A percentile compares a stretch with the other conserved stretches of the same genome.
phyloP scores from a whole-genome alignment of 345 rosid species.

The Abelmoschus esculentus region DNA sequence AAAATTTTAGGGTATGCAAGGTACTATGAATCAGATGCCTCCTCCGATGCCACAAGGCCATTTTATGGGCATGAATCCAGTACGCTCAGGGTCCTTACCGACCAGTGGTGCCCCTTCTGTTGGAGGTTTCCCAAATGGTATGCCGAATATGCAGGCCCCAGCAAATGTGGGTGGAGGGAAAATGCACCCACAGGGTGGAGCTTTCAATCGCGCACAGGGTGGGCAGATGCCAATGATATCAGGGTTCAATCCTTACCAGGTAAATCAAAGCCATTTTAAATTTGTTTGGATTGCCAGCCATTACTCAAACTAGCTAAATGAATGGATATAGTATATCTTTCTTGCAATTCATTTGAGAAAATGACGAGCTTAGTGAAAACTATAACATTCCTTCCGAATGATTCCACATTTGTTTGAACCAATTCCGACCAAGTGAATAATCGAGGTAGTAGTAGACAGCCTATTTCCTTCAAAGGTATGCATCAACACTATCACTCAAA shows the following conservation, averaged over 20 bases:
- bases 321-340: too few relatives aligned
- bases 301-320: too few relatives aligned
- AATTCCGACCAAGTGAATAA: too few relatives aligned
- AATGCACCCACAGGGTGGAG: conserved; percentile 73
- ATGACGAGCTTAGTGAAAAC: too few relatives aligned
- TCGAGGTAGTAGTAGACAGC: too few relatives aligned
- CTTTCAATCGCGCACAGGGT: conserved; percentile 67
- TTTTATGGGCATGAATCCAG: conserved; percentile 69
- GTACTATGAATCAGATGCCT: conserved; percentile 66
- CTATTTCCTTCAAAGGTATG: too few relatives aligned
- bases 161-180: conserved; percentile 36
- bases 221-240: conserved; percentile 80
- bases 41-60: conserved; percentile 75
- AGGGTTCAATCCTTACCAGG: conserved; percentile 89
- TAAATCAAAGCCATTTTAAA: conserved; percentile 6
- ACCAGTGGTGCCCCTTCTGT: conserved; percentile 39
- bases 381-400: too few relatives aligned
- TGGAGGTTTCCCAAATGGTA: conserved; percentile 58
- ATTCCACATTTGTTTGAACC: too few relatives aligned
- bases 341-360: too few relatives aligned
- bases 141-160: conserved; percentile 74
- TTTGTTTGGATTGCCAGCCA: background rate
- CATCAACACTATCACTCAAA: too few relatives aligned
- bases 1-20: conserved; percentile 70
- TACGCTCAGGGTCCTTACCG: conserved; percentile 50